These are phyloP conservation scores for Cytospora leucostoma DNA, from an alignment of 2,329 filamentous ascomycete genomes.

Conservation along the genomic window DNA sequence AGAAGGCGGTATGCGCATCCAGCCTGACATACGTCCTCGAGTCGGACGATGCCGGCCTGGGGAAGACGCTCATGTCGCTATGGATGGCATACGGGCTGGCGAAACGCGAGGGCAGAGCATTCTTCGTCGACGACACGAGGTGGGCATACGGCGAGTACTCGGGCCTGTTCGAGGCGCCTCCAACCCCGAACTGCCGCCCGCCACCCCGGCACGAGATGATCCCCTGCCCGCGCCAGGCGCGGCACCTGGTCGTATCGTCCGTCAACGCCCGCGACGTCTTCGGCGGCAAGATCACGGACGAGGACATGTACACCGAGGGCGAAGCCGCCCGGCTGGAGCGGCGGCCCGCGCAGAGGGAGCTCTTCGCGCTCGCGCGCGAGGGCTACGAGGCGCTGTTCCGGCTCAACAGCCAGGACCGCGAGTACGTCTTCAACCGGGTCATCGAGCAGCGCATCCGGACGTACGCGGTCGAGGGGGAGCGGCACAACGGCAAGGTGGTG, in stretches of 20 bases:
- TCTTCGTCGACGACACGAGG: conserved; percentile 82
- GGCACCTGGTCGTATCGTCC: conserved; percentile 72
- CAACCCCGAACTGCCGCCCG: conserved; percentile 65
- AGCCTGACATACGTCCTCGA: conserved; percentile 80
- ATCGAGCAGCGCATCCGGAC: conserved; percentile 54
- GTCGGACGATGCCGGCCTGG: conserved; percentile 72
- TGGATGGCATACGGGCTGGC: conserved; percentile 86
- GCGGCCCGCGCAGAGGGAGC: conserved; percentile 55
- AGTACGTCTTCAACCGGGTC: conserved; percentile 64
- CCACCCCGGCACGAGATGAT: conserved; percentile 76
- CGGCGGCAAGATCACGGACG: conserved; percentile 43
- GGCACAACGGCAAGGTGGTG: conserved; percentile 56
- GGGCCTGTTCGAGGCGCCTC: conserved; percentile 70
- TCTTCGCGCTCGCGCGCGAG: conserved; percentile 67
- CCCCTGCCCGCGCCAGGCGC: conserved; percentile 75
- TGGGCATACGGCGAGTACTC: conserved; percentile 81
- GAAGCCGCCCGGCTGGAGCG: conserved; percentile 51
- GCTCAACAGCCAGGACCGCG: conserved; percentile 65
- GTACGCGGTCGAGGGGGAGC: conserved; percentile 43
- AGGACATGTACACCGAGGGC: conserved; percentile 51
- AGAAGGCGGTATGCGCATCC: conserved; percentile 62
- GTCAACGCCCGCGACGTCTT: conserved; percentile 68
- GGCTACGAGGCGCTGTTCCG: conserved; percentile 76
- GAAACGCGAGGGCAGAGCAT: conserved; percentile 69
- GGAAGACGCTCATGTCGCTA: conserved; percentile 72